Conservation (phyloP, 225 moss, liverwort and hornwort genomes). For the Straminergon stramineum region DNA sequence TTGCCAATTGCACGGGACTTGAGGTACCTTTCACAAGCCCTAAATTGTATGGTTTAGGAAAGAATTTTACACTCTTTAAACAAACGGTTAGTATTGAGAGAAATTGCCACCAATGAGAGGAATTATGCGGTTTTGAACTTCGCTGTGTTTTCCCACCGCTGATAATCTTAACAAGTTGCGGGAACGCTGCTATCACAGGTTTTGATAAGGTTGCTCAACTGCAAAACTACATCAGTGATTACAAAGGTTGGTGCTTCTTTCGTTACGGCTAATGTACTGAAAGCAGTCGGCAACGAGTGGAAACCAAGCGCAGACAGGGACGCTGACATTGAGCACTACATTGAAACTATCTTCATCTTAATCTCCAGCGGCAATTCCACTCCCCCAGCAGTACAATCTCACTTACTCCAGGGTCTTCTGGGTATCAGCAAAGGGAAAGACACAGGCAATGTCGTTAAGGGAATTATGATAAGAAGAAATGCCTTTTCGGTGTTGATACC, state of each 20-base stretch:
- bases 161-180: background rate
- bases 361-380: slow-evolving; percentile 22
- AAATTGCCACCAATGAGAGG: background rate
- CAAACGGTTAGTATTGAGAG: background rate
- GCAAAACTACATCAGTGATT: background rate
- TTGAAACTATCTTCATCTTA: slow-evolving; percentile 47
- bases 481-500: slow-evolving; percentile 48
- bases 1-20: slow-evolving; percentile 48
- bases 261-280: slow-evolving; percentile 16
- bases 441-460: slow-evolving; percentile 32
- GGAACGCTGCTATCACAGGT: slow-evolving; percentile 32
- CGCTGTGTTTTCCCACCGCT: background rate
- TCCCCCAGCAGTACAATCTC: slow-evolving; percentile 36
- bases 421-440: slow-evolving; percentile 51
- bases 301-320: slow-evolving; percentile 24
- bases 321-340: slow-evolving; percentile 41
- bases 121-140: background rate
- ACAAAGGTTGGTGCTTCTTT: slow-evolving; percentile 31
- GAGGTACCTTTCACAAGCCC: slow-evolving; percentile 30
- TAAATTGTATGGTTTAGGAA: background rate
- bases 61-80: background rate
- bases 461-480: slow-evolving; percentile 36
- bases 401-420: slow-evolving; percentile 60
- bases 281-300: slow-evolving; percentile 33
- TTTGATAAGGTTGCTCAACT: slow-evolving; percentile 44